These are phyloP conservation scores for Dendrostoma leiphaemia DNA, from an alignment of 2,329 filamentous ascomycete genomes.

Conservation along the genomic window DNA sequence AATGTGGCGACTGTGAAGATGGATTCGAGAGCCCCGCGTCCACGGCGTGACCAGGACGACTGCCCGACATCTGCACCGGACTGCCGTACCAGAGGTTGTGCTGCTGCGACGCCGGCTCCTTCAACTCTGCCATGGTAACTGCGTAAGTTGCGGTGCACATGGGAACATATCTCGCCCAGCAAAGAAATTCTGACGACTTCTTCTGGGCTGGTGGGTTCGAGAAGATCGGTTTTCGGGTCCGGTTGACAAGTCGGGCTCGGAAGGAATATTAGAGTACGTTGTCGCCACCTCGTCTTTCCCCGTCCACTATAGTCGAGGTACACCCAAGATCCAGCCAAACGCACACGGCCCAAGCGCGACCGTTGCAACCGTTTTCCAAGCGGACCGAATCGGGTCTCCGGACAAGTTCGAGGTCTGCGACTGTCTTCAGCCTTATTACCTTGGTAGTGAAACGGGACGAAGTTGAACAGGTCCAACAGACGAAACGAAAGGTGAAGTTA, in stretches of 20 bases:
- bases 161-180: constrained; percentile 45
- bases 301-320: constrained; percentile 3
- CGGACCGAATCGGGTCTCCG: constrained; percentile 5
- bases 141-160: constrained; percentile 63
- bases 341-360: constrained; percentile 6
- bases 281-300: constrained; percentile 12
- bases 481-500: constrained; percentile 28
- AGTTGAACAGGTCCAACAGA: constrained; percentile 22
- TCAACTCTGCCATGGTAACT: constrained; percentile 63
- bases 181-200: constrained; percentile 3
- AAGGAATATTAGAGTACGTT: constrained; percentile 6
- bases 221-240: constrained; percentile 13
- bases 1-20: constrained; percentile 44
- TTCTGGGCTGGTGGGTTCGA: neutral
- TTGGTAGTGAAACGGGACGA: constrained; percentile 13
- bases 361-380: constrained; percentile 7
- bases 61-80: constrained; percentile 50
- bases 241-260: neutral
- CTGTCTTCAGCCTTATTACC: constrained; percentile 6
- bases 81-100: constrained; percentile 58
- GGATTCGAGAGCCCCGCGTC: constrained; percentile 47
- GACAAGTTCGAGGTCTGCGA: constrained; percentile 9
- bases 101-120: constrained; percentile 54
- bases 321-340: constrained; percentile 10
- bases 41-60: constrained; percentile 48